Conservation (phyloP, 1,284 basidiomycete genomes). For the Chondrostereum purpureum region DNA sequence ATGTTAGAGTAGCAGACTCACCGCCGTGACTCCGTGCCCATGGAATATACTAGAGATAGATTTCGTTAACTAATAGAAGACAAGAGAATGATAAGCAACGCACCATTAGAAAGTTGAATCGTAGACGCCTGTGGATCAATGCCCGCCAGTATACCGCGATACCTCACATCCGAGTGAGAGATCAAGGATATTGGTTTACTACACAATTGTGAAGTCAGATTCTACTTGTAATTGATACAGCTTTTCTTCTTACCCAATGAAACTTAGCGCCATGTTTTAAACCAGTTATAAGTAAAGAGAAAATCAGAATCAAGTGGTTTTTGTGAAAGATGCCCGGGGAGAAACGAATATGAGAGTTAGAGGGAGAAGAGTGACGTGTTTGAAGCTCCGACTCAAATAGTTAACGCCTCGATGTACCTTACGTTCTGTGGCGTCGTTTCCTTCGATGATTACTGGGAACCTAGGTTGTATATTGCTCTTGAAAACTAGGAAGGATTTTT, state of each 20-base stretch:
- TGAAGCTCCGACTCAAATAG: not conserved
- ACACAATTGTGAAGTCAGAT: slow-evolving; percentile 14
- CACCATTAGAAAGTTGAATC: slow-evolving; percentile 83
- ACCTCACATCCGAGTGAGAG: slow-evolving; percentile 86
- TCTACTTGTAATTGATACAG: not conserved
- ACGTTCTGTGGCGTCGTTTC: no score
- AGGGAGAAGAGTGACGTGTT: not conserved
- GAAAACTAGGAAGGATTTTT: no score
- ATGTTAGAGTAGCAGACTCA: slow-evolving; percentile 33
- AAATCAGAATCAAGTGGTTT: not conserved
- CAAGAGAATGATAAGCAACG: slow-evolving; percentile 15
- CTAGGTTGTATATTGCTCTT: no score
- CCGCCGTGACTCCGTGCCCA: slow-evolving; percentile 83
- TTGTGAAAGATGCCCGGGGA: not conserved
- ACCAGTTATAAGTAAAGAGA: not conserved
- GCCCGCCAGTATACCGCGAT: slow-evolving; percentile 79
- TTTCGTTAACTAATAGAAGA: slow-evolving; percentile 5
- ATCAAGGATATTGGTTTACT: slow-evolving; percentile 87
- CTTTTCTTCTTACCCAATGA: slow-evolving; percentile 13
- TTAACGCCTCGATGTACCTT: no score
- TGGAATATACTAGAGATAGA: slow-evolving; percentile 61
- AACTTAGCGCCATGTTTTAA: slow-evolving; percentile 16
- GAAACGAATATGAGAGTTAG: not conserved
- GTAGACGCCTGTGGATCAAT: slow-evolving; percentile 81
- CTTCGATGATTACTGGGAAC: no score